phyloP scores from a whole-genome alignment of 2,329 filamentous ascomycete species.

The Whalleya microplaca region DNA sequence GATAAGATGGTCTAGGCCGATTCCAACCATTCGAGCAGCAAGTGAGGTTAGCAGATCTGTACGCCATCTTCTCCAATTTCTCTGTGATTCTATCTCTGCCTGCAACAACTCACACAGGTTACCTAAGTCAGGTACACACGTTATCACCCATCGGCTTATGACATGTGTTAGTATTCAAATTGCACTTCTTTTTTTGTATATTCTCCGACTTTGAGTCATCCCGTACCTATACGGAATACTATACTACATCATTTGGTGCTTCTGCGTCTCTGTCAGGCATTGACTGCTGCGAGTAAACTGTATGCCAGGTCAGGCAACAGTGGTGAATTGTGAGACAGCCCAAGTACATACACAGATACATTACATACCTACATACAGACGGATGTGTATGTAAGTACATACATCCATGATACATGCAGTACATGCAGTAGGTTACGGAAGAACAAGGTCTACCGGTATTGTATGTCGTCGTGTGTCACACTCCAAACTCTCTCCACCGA shows the following conservation, averaged over 20 bases:
- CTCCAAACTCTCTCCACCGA: constrained; percentile 23
- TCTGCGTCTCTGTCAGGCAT: too few species aligned
- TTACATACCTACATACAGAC: too few species aligned
- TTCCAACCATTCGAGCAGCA: not conserved
- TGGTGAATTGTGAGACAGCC: not conserved
- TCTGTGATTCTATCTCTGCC: not conserved
- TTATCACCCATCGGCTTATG: not conserved
- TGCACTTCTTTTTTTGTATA: too few species aligned
- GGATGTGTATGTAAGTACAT: too few species aligned
- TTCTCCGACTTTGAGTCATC: not conserved
- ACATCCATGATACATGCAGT: too few species aligned
- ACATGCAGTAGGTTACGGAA: too few species aligned
- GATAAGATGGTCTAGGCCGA: too few species aligned
- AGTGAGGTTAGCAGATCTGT: not conserved
- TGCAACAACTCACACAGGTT: not conserved
- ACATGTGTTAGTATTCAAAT: not conserved
- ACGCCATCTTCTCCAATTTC: not conserved
- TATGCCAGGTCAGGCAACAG: not conserved
- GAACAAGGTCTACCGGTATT: too few species aligned
- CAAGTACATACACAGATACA: too few species aligned
- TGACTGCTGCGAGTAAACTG: not conserved
- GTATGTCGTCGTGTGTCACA: constrained; percentile 8
- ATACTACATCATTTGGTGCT: not conserved
- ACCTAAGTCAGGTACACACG: not conserved
- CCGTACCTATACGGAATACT: too few species aligned